phyloP scores from a whole-genome alignment of 768 basidiomycete genomes.

The Sarcomyxa edulis region DNA sequence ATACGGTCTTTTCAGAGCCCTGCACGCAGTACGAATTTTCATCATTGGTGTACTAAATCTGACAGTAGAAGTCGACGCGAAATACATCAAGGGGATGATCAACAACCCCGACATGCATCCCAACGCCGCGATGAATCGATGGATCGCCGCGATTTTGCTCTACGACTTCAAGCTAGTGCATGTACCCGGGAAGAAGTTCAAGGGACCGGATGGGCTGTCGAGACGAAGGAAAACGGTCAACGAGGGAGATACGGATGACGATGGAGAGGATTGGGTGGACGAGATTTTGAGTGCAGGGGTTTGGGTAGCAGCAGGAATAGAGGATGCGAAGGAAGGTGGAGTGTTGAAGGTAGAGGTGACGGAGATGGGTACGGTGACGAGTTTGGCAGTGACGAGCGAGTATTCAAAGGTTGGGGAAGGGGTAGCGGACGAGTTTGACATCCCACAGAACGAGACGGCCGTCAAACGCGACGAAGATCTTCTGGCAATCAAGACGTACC shows the following conservation, averaged over 20 bases:
- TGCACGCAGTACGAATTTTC: conserved; percentile 15
- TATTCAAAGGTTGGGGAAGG: no score
- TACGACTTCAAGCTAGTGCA: conserved; percentile 32
- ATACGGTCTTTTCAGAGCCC: conserved; percentile 27
- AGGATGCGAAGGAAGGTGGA: no score
- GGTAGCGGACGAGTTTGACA: no score
- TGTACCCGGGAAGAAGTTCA: conserved; percentile 18
- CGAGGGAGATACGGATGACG: background rate
- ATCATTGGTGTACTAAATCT: conserved; percentile 18
- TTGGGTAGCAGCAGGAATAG: no score
- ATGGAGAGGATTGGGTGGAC: background rate
- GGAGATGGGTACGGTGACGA: no score
- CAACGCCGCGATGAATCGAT: conserved; percentile 29
- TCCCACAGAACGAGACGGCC: no score
- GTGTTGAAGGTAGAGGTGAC: no score
- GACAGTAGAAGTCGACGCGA: conserved; percentile 4
- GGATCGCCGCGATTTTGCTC: conserved; percentile 33
- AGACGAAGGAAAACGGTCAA: conserved; percentile 6
- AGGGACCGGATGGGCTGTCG: conserved; percentile 17
- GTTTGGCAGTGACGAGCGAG: no score
- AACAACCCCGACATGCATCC: conserved; percentile 18
- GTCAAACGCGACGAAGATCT: no score
- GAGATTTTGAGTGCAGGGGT: no score
- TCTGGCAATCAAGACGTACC: no score
- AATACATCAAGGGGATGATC: conserved; percentile 18